Percentiles rank a stretch among this genome's conserved stretches.
phyloP scores from a whole-genome alignment of 2,329 filamentous ascomycete species.

The Aspergillus aculeatinus region DNA sequence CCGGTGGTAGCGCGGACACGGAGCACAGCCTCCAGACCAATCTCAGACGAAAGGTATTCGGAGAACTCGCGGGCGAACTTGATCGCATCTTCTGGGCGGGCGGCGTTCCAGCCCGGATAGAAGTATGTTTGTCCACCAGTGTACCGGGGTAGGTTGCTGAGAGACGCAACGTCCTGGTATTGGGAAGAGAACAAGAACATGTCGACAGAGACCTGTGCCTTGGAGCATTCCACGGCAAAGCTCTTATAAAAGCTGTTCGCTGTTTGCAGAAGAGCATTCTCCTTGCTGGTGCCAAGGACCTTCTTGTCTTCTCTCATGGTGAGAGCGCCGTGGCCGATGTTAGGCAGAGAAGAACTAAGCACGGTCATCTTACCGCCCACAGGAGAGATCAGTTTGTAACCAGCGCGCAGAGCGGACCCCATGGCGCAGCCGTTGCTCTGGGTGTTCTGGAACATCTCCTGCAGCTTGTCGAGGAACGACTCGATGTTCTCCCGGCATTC shows the following conservation, averaged over 20 bases:
- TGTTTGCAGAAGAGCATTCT: constrained; percentile 82
- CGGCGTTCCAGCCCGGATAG: constrained; percentile 97
- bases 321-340: constrained; percentile 82
- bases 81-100: constrained; percentile 88
- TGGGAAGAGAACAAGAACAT: constrained; percentile 97
- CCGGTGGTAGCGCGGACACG: constrained; percentile 93
- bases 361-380: constrained; percentile 95
- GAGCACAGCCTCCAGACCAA: constrained; percentile 92
- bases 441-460: constrained; percentile 95
- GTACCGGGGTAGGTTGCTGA: constrained; percentile 93
- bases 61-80: constrained; percentile 97
- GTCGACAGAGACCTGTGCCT: constrained; percentile 97
- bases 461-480: constrained; percentile 83
- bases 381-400: constrained; percentile 91
- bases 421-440: constrained; percentile 88
- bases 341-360: constrained; percentile 84
- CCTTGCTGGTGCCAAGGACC: constrained; percentile 87
- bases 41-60: constrained; percentile 94
- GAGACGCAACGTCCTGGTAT: constrained; percentile 94
- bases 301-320: constrained; percentile 97
- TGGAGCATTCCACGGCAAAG: constrained; percentile 97
- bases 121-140: constrained; percentile 98
- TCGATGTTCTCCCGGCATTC: constrained; percentile 92
- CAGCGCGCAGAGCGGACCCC: constrained; percentile 87
- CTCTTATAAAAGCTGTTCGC: constrained; percentile 98